These are phyloP conservation scores for Escallonia rubra DNA, from an alignment of 129 eudicot genomes.

Conservation along the genomic window DNA sequence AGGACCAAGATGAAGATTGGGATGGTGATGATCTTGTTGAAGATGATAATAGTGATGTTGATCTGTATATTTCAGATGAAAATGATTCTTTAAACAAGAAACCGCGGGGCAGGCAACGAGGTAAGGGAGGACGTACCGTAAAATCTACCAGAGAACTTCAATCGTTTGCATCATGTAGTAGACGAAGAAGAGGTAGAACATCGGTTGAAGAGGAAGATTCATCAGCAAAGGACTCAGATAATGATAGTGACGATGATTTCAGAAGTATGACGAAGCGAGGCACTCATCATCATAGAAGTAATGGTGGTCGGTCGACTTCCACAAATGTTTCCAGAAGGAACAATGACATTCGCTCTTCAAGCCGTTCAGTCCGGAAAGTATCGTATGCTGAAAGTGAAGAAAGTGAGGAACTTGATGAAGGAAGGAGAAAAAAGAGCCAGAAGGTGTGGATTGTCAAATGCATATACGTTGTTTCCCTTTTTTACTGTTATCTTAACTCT, in stretches of 20 bases:
- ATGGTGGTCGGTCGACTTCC: conserved; percentile 35
- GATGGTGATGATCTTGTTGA: conserved; percentile 77
- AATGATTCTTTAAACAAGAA: conserved; percentile 47
- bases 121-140: conserved; percentile 39
- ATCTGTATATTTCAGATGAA: conserved; percentile 71
- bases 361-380: conserved; percentile 83
- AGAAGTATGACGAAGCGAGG: conserved; percentile 48
- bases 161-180: conserved; percentile 35
- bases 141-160: conserved; percentile 51
- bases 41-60: conserved; percentile 65
- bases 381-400: conserved; percentile 93
- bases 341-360: conserved; percentile 72
- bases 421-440: conserved; percentile 58
- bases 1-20: conserved; percentile 83
- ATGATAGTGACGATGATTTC: conserved; percentile 59
- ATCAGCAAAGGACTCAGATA: conserved; percentile 65
- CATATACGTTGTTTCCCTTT: background rate
- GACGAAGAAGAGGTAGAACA: conserved; percentile 60
- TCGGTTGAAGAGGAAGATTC: conserved; percentile 68
- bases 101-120: conserved; percentile 58
- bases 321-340: conserved; percentile 42
- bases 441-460: conserved; percentile 50
- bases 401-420: conserved; percentile 86
- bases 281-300: conserved; percentile 35
- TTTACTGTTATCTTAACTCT: too few relatives aligned